phyloP scores from a whole-genome alignment of 2,329 filamentous ascomycete species.

The Cladophialophora immunda region DNA sequence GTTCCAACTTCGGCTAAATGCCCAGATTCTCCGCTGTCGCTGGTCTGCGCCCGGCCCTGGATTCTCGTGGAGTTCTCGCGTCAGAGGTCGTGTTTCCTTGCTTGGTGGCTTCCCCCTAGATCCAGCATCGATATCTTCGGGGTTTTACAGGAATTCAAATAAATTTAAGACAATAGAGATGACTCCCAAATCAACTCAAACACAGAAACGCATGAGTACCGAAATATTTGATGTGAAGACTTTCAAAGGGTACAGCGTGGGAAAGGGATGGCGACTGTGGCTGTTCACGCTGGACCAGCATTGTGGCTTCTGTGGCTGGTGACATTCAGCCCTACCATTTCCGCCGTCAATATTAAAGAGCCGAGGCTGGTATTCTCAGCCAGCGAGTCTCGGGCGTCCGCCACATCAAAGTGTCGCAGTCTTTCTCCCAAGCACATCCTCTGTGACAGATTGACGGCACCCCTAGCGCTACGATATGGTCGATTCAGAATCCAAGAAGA shows the following conservation, averaged over 20 bases:
- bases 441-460: neutral
- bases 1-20: constrained; percentile 32
- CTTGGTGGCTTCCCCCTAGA: neutral
- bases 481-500: constrained; percentile 45
- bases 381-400: neutral
- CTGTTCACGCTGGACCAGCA: neutral
- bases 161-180: neutral
- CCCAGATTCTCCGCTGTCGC: constrained; percentile 23
- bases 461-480: constrained; percentile 43
- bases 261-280: constrained; percentile 17
- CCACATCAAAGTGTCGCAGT: neutral
- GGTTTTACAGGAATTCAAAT: neutral
- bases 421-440: neutral
- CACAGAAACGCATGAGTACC: constrained; percentile 3
- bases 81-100: constrained; percentile 13
- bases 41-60: constrained; percentile 29
- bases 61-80: constrained; percentile 31
- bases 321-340: neutral
- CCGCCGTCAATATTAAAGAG: neutral
- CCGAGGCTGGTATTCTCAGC: constrained; percentile 14
- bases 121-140: neutral
- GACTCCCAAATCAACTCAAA: neutral
- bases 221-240: neutral
- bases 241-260: neutral
- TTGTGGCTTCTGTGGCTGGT: constrained; percentile 11